phyloP scores from a whole-genome alignment of 208 protist species.

The Tritrichomonas musculus region DNA sequence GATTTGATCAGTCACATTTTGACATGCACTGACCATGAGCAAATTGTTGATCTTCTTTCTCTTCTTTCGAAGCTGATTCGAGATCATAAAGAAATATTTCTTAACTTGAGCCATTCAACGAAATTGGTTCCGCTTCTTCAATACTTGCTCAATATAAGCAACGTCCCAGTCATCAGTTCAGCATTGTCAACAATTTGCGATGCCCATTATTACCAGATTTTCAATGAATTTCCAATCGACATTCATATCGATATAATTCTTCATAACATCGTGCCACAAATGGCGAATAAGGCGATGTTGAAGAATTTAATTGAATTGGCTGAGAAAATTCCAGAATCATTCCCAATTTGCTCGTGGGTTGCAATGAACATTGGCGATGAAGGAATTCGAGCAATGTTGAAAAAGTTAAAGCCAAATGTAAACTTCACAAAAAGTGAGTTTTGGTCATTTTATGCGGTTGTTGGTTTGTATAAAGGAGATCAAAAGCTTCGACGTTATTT shows the following conservation, averaged over 20 bases:
- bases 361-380: neutral
- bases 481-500: neutral
- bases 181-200: neutral
- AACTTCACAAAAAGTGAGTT: neutral
- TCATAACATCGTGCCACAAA: neutral
- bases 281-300: neutral
- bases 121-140: neutral
- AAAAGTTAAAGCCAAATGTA: neutral
- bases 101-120: neutral
- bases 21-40: neutral
- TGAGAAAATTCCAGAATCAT: neutral
- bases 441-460: neutral
- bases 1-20: neutral
- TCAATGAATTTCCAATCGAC: neutral
- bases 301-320: neutral
- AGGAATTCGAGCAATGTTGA: neutral
- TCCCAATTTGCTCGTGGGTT: constrained; percentile 12
- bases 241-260: constrained; percentile 23
- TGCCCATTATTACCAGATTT: neutral
- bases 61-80: neutral
- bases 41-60: neutral
- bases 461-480: neutral
- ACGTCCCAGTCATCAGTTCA: neutral
- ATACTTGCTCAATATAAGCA: constrained; percentile 19
- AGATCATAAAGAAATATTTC: neutral